Conservation (phyloP, 164 flowering plant species). For the Magnolia changhungtana region DNA sequence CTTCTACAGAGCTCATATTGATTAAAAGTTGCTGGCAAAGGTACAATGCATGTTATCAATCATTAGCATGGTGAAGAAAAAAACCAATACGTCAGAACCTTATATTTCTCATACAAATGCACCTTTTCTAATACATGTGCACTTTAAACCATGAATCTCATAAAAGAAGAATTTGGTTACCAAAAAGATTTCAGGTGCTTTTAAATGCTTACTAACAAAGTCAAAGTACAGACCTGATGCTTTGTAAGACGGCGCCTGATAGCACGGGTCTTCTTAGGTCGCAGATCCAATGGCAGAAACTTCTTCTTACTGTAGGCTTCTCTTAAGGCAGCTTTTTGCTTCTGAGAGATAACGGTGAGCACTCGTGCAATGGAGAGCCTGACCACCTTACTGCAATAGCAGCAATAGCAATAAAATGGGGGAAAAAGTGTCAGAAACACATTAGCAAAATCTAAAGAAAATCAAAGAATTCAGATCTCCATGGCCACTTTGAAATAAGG, state of each 20-base stretch:
- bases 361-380: conserved; percentile 74
- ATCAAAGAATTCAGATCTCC: neutral
- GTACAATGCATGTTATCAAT: no score
- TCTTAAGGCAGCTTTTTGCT: conserved; percentile 70
- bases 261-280: conserved; percentile 86
- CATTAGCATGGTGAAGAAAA: no score
- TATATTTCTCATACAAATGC: neutral
- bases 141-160: no score
- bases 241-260: conserved; percentile 76
- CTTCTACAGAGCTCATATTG: no score
- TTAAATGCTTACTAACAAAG: neutral
- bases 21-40: no score
- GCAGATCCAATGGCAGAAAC: conserved; percentile 67
- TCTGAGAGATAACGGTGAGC: conserved; percentile 77
- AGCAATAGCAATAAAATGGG: neutral
- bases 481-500: neutral
- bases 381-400: conserved; percentile 66
- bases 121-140: no score
- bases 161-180: no score
- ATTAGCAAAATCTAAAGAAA: neutral
- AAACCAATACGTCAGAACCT: neutral
- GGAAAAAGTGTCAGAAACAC: neutral
- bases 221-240: conserved; percentile 48
- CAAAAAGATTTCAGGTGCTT: neutral
- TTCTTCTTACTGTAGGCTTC: conserved; percentile 76